Conservation (phyloP, 2,329 filamentous ascomycete species). For the Aschersonia sp. region DNA sequence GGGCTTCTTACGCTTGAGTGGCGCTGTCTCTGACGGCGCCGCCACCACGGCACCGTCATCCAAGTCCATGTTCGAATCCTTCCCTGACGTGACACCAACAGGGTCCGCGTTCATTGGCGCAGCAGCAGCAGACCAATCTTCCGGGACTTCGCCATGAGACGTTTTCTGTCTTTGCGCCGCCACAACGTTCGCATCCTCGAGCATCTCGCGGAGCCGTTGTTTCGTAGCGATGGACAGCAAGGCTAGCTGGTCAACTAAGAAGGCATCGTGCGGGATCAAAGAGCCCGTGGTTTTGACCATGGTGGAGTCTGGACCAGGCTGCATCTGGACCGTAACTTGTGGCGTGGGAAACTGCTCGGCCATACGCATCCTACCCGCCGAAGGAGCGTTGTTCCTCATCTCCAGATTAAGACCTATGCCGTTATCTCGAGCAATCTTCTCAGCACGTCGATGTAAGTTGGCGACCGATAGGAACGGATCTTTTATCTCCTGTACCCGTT, state of each 20-base stretch:
- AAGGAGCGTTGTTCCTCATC: conserved; percentile 28
- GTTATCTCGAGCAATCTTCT: conserved; percentile 43
- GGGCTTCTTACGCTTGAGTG: conserved; percentile 42
- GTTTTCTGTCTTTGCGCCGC: conserved; percentile 59
- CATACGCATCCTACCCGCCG: conserved; percentile 32
- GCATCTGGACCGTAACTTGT: conserved; percentile 37
- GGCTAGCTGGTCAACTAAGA: conserved; percentile 68
- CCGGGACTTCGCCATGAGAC: conserved; percentile 65
- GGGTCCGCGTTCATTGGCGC: conserved; percentile 30
- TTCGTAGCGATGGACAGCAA: conserved; percentile 73
- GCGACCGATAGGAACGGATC: conserved; percentile 60
- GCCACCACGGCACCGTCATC: conserved; percentile 29
- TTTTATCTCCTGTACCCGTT: conserved; percentile 53
- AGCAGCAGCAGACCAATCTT: conserved; percentile 63
- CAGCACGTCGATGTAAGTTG: conserved; percentile 41
- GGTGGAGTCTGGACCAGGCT: conserved; percentile 46
- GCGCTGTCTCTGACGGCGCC: conserved; percentile 29
- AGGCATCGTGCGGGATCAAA: conserved; percentile 62
- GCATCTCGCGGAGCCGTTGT: conserved; percentile 58
- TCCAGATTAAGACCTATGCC: conserved; percentile 42
- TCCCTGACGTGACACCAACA: conserved; percentile 9
- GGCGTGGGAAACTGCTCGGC: conserved; percentile 35
- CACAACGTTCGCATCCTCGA: conserved; percentile 64
- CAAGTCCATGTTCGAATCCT: conserved; percentile 9
- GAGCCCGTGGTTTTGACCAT: conserved; percentile 49